These are phyloP conservation scores for Arthrocladium fulminans DNA, from an alignment of 2,329 filamentous ascomycete species.

Conservation along the genomic window DNA sequence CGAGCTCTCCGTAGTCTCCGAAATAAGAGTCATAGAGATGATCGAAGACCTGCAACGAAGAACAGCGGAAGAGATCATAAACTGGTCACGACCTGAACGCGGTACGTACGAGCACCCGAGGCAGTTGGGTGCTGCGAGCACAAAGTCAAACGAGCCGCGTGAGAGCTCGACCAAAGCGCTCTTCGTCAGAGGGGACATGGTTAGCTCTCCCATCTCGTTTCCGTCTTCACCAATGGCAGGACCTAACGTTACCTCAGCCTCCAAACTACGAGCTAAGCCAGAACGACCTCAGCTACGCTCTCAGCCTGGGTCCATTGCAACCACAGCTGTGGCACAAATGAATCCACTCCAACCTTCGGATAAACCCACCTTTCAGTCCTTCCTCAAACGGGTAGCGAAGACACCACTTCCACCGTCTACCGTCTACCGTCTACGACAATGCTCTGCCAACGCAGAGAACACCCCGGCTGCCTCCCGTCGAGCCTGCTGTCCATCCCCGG, in stretches of 20 bases:
- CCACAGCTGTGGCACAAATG: not conserved
- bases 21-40: not conserved
- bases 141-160: not conserved
- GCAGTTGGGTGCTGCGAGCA: not conserved
- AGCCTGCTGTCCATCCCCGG: not conserved
- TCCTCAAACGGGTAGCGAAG: constrained; percentile 5
- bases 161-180: not conserved
- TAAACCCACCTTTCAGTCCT: constrained; percentile 7
- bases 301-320: not conserved
- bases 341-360: constrained; percentile 3
- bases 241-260: constrained; percentile 4
- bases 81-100: not conserved
- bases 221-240: not conserved
- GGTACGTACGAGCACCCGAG: not conserved
- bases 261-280: not conserved
- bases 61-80: constrained; percentile 2
- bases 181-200: constrained; percentile 1
- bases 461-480: not conserved
- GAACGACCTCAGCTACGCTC: not conserved
- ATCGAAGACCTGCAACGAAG: constrained; percentile 5
- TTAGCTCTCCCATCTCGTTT: constrained; percentile 7
- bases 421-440: not conserved
- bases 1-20: not conserved
- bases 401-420: not conserved
- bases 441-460: not conserved